Conservation (phyloP, 2,329 filamentous ascomycete species). For the Apiospora sp. region DNA sequence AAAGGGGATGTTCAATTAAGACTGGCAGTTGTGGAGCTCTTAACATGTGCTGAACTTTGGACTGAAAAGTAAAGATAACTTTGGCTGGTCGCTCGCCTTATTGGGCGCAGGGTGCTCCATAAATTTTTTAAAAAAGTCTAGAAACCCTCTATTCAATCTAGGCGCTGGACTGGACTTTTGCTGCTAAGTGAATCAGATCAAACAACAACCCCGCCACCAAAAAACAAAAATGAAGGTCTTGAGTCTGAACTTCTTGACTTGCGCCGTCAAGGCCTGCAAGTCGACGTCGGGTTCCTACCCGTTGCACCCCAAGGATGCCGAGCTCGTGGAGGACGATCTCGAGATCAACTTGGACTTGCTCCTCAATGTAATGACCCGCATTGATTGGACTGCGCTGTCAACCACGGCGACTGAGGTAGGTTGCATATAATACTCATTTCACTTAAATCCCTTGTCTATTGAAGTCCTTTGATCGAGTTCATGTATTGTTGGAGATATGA, state of each 20-base stretch:
- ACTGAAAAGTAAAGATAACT: neutral
- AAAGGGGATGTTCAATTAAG: neutral
- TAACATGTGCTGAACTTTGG: neutral
- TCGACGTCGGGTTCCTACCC: slow-evolving; percentile 81
- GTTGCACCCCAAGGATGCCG: slow-evolving; percentile 89
- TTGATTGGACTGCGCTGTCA: slow-evolving; percentile 87
- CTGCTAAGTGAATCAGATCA: neutral
- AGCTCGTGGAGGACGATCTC: slow-evolving; percentile 84
- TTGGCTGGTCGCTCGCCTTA: neutral
- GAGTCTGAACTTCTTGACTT: slow-evolving; percentile 95
- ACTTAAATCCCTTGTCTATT: neutral
- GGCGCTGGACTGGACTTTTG: neutral
- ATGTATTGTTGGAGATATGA: neutral
- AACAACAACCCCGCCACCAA: slow-evolving; percentile 29
- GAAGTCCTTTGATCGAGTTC: neutral
- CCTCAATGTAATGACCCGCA: slow-evolving; percentile 81
- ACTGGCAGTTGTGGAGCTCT: slow-evolving; percentile 18
- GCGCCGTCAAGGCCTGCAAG: slow-evolving; percentile 95
- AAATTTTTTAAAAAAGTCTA: slow-evolving; percentile 26
- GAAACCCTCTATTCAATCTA: slow-evolving; percentile 12
- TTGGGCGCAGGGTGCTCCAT: slow-evolving; percentile 23
- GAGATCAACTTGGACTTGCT: slow-evolving; percentile 84
- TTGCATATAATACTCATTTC: slow-evolving; percentile 26
- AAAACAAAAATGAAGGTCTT: slow-evolving; percentile 81
- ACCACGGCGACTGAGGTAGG: slow-evolving; percentile 79